Conservation (phyloP, 257 asterid species). For the Buddleja alternifolia region DNA sequence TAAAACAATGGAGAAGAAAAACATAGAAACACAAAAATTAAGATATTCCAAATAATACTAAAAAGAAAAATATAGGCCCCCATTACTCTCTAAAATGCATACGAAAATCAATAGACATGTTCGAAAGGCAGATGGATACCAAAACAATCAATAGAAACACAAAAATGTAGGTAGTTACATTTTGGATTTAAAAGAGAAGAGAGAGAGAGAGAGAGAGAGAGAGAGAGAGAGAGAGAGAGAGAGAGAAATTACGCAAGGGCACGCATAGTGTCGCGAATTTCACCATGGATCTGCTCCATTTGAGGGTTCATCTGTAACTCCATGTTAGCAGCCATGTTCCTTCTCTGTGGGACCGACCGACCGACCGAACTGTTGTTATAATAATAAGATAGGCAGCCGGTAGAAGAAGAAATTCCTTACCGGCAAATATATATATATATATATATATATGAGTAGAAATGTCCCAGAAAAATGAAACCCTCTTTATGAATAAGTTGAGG, state of each 20-base stretch:
- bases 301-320: slow-evolving; percentile 84
- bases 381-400: no score
- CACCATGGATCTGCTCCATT: slow-evolving; percentile 97
- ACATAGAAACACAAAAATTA: no score
- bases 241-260: slow-evolving; percentile 66
- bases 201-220: background rate
- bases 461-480: slow-evolving; percentile 5
- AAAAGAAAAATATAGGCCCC: no score
- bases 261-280: slow-evolving; percentile 84
- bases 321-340: slow-evolving; percentile 42
- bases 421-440: no score
- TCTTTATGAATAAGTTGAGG: no score
- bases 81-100: background rate
- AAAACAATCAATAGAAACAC: slow-evolving; percentile 8
- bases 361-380: no score
- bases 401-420: slow-evolving; percentile 29
- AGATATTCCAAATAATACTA: no score
- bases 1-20: background rate
- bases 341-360: no score
- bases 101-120: slow-evolving; percentile 5
- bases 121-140: slow-evolving; percentile 3
- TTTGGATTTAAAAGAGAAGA: no score
- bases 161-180: background rate
- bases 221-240: background rate
- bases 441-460: no score